A percentile compares a stretch with the other conserved stretches of the same genome.
Conservation (phyloP, 192 early-diverging fungal genomes). For the Rhizophagus sp. region DNA sequence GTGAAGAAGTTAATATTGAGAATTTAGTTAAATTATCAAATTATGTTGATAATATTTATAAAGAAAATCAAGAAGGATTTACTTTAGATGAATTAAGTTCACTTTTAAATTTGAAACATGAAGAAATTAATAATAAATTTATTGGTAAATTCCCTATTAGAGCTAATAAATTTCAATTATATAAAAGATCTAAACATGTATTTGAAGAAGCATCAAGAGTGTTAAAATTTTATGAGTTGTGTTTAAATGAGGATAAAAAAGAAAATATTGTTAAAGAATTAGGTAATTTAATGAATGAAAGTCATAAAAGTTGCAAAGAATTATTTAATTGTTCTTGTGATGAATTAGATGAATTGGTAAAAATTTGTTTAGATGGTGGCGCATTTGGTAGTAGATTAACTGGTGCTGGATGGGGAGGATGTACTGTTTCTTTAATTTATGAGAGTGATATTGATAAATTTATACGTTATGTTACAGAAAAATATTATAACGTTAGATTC, state of each 20-base stretch:
- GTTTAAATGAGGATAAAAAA: constrained; percentile 38
- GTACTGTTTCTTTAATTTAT: constrained; percentile 77
- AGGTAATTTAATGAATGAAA: constrained; percentile 88
- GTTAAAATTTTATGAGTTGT: constrained; percentile 65
- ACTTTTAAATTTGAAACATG: constrained; percentile 37
- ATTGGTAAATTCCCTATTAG: constrained; percentile 58
- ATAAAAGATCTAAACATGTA: constrained; percentile 82
- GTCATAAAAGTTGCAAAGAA: constrained; percentile 79
- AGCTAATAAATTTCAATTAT: constrained; percentile 69
- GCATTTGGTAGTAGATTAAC: constrained; percentile 84
- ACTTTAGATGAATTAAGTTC: constrained; percentile 38
- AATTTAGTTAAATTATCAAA: constrained; percentile 44
- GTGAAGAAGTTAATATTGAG: constrained; percentile 41
- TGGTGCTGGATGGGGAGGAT: constrained; percentile 94
- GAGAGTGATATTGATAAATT: constrained; percentile 56
- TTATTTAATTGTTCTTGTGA: constrained; percentile 82
- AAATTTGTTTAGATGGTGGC: constrained; percentile 63
- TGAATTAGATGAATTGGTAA: constrained; percentile 80
- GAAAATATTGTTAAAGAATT: constrained; percentile 48
- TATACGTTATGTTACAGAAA: constrained; percentile 58
- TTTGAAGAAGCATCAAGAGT: constrained; percentile 81
- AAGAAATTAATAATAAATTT: constrained; percentile 40
- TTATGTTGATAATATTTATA: constrained; percentile 38
- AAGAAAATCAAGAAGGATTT: constrained; percentile 31
- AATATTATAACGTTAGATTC: constrained; percentile 58